Conservation (phyloP, 805 yeast genomes). For the Clavispora carvajalis region DNA sequence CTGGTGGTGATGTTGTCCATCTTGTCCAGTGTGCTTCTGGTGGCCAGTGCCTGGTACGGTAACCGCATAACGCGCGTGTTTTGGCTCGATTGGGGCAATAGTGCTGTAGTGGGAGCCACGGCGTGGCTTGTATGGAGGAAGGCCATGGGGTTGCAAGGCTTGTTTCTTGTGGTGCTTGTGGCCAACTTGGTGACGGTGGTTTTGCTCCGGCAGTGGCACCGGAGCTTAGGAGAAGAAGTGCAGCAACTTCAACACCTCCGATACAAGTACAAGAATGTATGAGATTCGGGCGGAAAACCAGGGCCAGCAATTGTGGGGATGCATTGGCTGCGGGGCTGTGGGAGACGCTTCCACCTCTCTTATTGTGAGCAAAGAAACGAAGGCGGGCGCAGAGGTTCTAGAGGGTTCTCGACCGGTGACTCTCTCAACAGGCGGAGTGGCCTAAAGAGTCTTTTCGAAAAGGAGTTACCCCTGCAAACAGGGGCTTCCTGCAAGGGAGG, state of each 20-base stretch:
- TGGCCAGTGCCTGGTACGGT: background rate
- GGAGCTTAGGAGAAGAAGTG: slow-evolving; percentile 9
- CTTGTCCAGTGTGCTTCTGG: background rate
- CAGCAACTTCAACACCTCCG: slow-evolving; percentile 11
- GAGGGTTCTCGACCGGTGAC: too few species aligned
- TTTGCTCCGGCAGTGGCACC: slow-evolving; percentile 13
- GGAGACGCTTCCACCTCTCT: too few species aligned
- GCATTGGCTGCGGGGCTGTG: too few species aligned
- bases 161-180: slow-evolving; percentile 15
- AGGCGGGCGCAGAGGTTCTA: too few species aligned
- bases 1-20: background rate
- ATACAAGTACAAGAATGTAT: slow-evolving; percentile 21
- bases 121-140: background rate
- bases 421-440: too few species aligned
- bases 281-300: too few species aligned
- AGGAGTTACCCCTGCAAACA: too few species aligned
- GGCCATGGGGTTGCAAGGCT: background rate
- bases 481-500: too few species aligned
- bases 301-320: too few species aligned
- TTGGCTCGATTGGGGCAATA: background rate
- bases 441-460: too few species aligned
- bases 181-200: slow-evolving; percentile 13
- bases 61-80: background rate
- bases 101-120: background rate
- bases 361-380: too few species aligned